Base-by-base conservation (phyloP, 2,329 filamentous ascomycete genomes). In the Alternaria triticina region DNA sequence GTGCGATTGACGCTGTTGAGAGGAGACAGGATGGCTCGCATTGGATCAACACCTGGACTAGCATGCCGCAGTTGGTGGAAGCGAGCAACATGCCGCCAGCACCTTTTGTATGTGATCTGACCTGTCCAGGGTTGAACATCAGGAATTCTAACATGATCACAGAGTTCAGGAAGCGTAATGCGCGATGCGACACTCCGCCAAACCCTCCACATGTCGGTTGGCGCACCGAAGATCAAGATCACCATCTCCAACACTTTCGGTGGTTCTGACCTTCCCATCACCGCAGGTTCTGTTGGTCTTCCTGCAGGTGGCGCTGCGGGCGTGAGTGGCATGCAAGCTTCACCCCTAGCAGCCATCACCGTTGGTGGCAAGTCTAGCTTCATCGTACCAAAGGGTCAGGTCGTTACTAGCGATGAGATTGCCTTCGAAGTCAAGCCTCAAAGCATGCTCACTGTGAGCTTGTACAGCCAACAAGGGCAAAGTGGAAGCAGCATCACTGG, bases 221-320 rank as follows among this genome's bases (percentile, higher is more conserved):
- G 83, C 1, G 84, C 86, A 3, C 80, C 84, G 2, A 83, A 86
- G n/a, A 84, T 91, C 66, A 87, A 89, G 13, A 78, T 91, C 44
- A 86, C 87, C 40, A 82, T 91, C 40, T 90, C 88, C 45, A 91
- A 92, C 72, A 86, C 85, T 0, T 91, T 91, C 65, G 89, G 90
- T 2, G 75, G 82, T 2, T 87, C 84, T 36, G 84, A 88, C 62
- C 80, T 91, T 3, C 83, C 86, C 40, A 86, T 91, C 66, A 88
- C 86, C 0, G 83, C 84, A 2, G 86, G 86, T 0, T 86, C 87
- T 0, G 76, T 91, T 3, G 86, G 87, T 0, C 79, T 89, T 0
- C 85, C 89, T 0, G 72, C 79, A 7, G 85, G 85, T 28, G 86
- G 86, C 46, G 82, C 82, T 5, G 83, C 86, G 10, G 88, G 88